Conservation (phyloP, 352 stramenopile species). For the Pythium apleroticum region DNA sequence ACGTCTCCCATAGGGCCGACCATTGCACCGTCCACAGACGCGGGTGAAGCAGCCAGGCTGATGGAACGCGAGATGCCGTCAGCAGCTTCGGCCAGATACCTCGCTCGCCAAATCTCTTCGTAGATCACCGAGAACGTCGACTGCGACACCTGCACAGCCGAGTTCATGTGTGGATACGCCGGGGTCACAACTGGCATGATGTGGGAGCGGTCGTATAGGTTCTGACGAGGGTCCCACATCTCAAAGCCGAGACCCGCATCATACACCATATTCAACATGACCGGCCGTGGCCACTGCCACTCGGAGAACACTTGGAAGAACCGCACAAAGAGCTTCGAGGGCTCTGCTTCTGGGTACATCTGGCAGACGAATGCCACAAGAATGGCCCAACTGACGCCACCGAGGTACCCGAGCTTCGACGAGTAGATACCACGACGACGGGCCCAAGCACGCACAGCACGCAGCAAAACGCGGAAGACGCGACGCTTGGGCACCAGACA, state of each 20-base stretch:
- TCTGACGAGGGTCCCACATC: conserved; percentile 87
- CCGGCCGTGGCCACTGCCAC: conserved; percentile 79
- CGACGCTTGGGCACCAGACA: conserved; percentile 88
- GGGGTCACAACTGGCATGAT: conserved; percentile 99
- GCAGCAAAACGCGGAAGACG: conserved; percentile 87
- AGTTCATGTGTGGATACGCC: conserved; percentile 98
- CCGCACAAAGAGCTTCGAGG: conserved; percentile 71
- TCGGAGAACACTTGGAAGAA: conserved; percentile 87
- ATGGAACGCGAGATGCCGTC: conserved; percentile 50
- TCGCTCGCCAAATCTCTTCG: conserved; percentile 86
- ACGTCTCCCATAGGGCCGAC: neutral
- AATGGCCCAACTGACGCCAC: conserved; percentile 98
- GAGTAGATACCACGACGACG: conserved; percentile 94
- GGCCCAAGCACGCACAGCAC: conserved; percentile 75
- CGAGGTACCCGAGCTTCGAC: conserved; percentile 96
- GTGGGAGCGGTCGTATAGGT: conserved; percentile 88
- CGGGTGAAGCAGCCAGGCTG: conserved; percentile 2
- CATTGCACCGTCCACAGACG: neutral
- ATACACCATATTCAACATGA: conserved; percentile 87
- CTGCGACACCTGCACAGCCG: conserved; percentile 94
- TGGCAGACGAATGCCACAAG: conserved; percentile 95
- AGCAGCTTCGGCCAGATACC: conserved; percentile 68
- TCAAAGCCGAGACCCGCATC: conserved; percentile 79
- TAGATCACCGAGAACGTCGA: conserved; percentile 93
- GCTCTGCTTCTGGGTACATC: conserved; percentile 74